Evolutionary conservation across 176 grass and related monocot genomes (phyloP).

Genomic region (Thinopyrum elongatum): DNA sequence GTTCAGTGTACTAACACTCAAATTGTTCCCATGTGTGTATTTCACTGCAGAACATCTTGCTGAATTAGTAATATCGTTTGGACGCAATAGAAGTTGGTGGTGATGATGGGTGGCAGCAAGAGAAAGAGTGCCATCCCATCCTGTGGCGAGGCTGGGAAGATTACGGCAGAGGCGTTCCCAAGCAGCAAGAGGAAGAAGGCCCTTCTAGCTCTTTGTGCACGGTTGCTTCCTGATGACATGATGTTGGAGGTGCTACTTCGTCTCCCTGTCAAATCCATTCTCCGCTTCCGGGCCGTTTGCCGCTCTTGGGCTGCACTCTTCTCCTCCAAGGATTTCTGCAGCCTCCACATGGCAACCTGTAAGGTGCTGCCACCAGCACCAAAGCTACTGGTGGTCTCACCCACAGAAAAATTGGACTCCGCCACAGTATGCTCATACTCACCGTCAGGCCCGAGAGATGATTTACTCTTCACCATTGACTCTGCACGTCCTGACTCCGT

Average conservation of each 20-base stretch:
- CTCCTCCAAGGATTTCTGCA: constrained; percentile 4
- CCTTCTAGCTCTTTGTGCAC: neutral
- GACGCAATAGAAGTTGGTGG: too few relatives aligned
- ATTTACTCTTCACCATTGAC: neutral
- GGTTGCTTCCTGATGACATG: neutral
- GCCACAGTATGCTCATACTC: neutral
- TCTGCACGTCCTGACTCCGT: neutral
- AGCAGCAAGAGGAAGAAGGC: neutral
- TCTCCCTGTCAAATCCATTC: neutral
- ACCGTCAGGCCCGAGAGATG: neutral
- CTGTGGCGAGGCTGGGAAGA: neutral
- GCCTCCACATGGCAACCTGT: neutral
- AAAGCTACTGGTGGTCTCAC: neutral
- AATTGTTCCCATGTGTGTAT: too few relatives aligned
- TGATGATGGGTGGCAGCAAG: neutral
- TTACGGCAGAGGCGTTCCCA: neutral
- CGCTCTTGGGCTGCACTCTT: neutral
- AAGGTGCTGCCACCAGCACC: neutral
- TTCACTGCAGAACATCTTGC: too few relatives aligned
- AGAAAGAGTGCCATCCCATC: neutral
- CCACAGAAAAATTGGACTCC: neutral
- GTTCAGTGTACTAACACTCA: too few relatives aligned
- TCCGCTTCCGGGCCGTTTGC: neutral
- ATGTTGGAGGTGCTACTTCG: neutral
- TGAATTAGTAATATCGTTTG: too few relatives aligned